Conservation (phyloP, 2,329 filamentous ascomycete species). For the Botrytis byssoidea region DNA sequence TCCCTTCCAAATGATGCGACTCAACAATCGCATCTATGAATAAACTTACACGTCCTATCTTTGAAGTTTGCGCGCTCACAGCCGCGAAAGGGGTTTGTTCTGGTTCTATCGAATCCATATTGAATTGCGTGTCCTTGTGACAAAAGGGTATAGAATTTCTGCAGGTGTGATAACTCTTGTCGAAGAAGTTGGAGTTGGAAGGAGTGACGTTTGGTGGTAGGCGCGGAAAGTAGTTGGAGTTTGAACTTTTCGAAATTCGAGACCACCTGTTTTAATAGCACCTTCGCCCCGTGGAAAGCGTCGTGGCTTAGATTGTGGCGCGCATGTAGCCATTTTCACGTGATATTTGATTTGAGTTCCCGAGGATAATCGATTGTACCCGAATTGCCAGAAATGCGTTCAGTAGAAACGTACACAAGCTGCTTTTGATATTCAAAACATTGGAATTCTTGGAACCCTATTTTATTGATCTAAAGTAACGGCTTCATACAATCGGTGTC, state of each 20-base stretch:
- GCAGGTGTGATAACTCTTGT: neutral
- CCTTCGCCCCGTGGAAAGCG: neutral
- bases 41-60: conserved; percentile 64
- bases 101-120: conserved; percentile 83
- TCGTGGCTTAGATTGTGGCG: conserved; percentile 14
- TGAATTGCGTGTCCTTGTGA: conserved; percentile 3
- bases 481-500: neutral
- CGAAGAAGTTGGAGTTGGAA: neutral
- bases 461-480: too few species aligned
- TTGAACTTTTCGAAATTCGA: conserved; percentile 14
- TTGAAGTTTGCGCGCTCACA: conserved; percentile 80
- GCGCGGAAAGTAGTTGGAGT: neutral
- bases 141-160: neutral
- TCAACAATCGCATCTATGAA: neutral
- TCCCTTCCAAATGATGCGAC: neutral
- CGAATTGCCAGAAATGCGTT: neutral
- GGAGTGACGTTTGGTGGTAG: neutral
- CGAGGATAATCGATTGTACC: conserved; percentile 14
- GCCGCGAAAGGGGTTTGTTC: conserved; percentile 90
- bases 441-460: neutral
- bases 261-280: conserved; percentile 21
- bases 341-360: neutral
- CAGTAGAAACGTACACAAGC: neutral
- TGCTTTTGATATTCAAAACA: neutral
- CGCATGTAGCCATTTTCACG: neutral